Evolutionary conservation across 768 basidiomycete species (phyloP), one percentile per base, ranked within the genome.

Genomic region (Tulasnella sp.): DNA sequence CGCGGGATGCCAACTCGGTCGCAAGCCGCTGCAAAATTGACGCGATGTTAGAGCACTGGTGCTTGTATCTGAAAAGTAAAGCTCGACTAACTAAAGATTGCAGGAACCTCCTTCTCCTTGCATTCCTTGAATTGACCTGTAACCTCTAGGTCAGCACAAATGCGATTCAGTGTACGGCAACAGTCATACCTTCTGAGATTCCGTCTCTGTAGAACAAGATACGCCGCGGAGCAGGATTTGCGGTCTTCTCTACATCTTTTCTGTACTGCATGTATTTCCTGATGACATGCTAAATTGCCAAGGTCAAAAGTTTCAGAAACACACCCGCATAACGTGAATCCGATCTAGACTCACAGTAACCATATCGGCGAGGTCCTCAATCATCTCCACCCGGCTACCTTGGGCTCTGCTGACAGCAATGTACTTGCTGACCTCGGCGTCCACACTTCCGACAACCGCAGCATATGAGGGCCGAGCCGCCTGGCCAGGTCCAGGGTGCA

Each of bases 401-500:
- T 95, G 94, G 4, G 92, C 92, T 24, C 89, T 88, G 72, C 88
- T 90, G 44, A 88, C 91, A 56, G 87, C 87, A 42, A 87, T 80
- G 80, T 94, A 96, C 84, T 94, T 94, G 6, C 92, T 92, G 1
- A 88, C 90, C 79, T 91, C 89, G 0, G 90, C 89, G 83, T 96
- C 94, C 42, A 96, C 91, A 81, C 92, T 95, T 44, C 89, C 93
- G n/a, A 95, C 94, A 9, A 96, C 86, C 10, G 93, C 88, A 0
- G 94, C 92, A 84, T 93, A 95, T 0, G 94, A 95, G 0, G 94
- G 94, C 19, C 73, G 71, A 21, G 6, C 56, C 5, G 91, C 89
- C 24, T 91, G 92, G n/a, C 89, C 89, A 0, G 93, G 89, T 16
- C 93, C 93, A 16, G 94, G 94, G 82, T 95, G 94, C 44, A 48